Percentiles rank a stretch among this genome's conserved stretches.
phyloP scores from a whole-genome alignment of 768 basidiomycete species.

The Coprinellus aureogranulatus region DNA sequence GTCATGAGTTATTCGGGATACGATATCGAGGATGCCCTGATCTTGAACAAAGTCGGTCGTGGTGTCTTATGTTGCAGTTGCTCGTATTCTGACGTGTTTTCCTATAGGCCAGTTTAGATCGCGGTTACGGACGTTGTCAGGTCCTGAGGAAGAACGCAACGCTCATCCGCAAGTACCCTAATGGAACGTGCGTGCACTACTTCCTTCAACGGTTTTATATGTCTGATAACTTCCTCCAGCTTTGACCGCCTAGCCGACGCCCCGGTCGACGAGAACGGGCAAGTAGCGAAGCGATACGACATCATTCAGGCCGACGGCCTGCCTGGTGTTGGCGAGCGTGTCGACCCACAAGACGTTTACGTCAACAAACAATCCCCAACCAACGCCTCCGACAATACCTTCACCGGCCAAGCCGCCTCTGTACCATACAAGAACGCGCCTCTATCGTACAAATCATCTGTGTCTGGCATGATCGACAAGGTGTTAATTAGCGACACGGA shows the following conservation, averaged over 20 bases:
- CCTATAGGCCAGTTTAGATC: conserved; percentile 83
- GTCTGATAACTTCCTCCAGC: conserved; percentile 35
- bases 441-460: conserved; percentile 90
- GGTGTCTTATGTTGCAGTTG: neutral
- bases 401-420: conserved; percentile 78
- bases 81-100: conserved; percentile 1
- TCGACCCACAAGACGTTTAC: conserved; percentile 90
- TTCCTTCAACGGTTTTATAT: neutral
- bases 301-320: conserved; percentile 92
- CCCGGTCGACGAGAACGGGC: conserved; percentile 78
- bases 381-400: conserved; percentile 89
- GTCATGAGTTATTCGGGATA: conserved; percentile 99
- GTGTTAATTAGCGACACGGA: conserved; percentile 97
- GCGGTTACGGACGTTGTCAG: conserved; percentile 97
- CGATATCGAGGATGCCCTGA: conserved; percentile 98
- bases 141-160: conserved; percentile 95
- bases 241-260: conserved; percentile 95
- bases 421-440: conserved; percentile 91
- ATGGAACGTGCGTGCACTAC: conserved; percentile 77
- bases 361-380: conserved; percentile 96
- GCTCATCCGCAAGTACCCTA: conserved; percentile 92
- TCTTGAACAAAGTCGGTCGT: conserved; percentile 77
- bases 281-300: conserved; percentile 78
- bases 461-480: conserved; percentile 94
- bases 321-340: conserved; percentile 90